A percentile compares a stretch with the other conserved stretches of the same genome.
Evolutionary conservation across 768 basidiomycete species (phyloP).

Genomic region (Boletus sp.): DNA sequence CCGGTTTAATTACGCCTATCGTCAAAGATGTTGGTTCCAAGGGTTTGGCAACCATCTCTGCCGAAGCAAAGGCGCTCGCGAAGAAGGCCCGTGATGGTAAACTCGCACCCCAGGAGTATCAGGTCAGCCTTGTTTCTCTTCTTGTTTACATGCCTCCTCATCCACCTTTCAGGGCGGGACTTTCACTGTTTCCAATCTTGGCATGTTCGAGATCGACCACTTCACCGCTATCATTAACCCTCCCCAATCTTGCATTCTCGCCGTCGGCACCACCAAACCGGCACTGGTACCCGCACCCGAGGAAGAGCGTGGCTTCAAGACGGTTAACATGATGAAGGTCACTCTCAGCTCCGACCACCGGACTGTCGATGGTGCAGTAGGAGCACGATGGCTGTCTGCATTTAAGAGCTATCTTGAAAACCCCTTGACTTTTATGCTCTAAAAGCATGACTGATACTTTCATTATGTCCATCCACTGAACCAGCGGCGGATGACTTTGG

Average conservation of each 20-base stretch:
- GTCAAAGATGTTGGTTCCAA: slow-evolving; percentile 90
- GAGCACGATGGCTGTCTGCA: slow-evolving; percentile 85
- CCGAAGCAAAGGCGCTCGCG: slow-evolving; percentile 88
- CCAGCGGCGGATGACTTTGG: background rate
- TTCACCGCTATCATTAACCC: slow-evolving; percentile 99
- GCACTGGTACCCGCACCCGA: slow-evolving; percentile 83
- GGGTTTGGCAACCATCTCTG: slow-evolving; percentile 88
- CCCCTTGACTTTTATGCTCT: slow-evolving; percentile 95
- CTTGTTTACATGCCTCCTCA: background rate
- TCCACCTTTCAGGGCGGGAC: slow-evolving; percentile 71
- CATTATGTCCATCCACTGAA: background rate
- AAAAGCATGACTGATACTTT: slow-evolving; percentile 23
- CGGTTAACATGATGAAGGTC: slow-evolving; percentile 88
- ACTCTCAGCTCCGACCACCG: slow-evolving; percentile 95
- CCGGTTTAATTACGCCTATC: slow-evolving; percentile 96
- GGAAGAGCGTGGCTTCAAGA: slow-evolving; percentile 94
- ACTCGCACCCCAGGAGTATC: slow-evolving; percentile 92
- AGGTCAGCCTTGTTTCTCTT: slow-evolving; percentile 45
- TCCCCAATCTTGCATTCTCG: slow-evolving; percentile 97
- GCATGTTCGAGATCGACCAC: slow-evolving; percentile 93
- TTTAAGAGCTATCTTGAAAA: slow-evolving; percentile 98
- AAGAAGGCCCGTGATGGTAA: slow-evolving; percentile 97
- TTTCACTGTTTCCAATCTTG: slow-evolving; percentile 98
- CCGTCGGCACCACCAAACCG: slow-evolving; percentile 85
- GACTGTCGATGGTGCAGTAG: slow-evolving; percentile 94